These are phyloP conservation scores for Coemansia sp. DNA, from an alignment of 192 early-diverging fungal species.

Conservation along the genomic window DNA sequence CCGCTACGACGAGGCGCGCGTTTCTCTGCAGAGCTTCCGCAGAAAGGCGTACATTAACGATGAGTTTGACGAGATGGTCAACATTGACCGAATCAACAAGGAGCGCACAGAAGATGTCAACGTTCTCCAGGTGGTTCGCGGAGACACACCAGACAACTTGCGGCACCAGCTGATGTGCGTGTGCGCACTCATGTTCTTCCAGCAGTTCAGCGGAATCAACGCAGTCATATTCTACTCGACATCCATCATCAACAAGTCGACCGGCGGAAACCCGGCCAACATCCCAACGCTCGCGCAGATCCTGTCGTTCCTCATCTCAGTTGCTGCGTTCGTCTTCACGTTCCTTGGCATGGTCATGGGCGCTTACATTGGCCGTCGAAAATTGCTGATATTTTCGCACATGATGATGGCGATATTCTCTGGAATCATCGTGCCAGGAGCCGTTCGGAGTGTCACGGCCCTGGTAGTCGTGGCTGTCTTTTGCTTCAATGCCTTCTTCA, in stretches of 20 bases:
- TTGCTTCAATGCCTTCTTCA: constrained; percentile 74
- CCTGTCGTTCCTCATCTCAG: constrained; percentile 50
- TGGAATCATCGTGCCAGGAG: constrained; percentile 62
- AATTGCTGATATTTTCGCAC: constrained; percentile 66
- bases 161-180: constrained; percentile 64
- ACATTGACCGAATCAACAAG: constrained; percentile 44
- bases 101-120: constrained; percentile 45
- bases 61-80: constrained; percentile 67
- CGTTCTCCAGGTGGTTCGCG: constrained; percentile 55
- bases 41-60: constrained; percentile 55
- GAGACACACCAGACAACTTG: constrained; percentile 57
- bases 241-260: constrained; percentile 66
- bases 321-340: constrained; percentile 47
- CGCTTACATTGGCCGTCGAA: constrained; percentile 69
- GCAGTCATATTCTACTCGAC: constrained; percentile 84
- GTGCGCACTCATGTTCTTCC: constrained; percentile 65
- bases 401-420: constrained; percentile 63
- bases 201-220: constrained; percentile 87
- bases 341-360: constrained; percentile 58
- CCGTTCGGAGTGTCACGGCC: constrained; percentile 48
- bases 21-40: constrained; percentile 57
- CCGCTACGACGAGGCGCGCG: constrained; percentile 59
- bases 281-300: constrained; percentile 52
- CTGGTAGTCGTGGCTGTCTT: constrained; percentile 65
- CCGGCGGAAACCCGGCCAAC: constrained; percentile 23